Evolutionary conservation across 768 basidiomycete genomes (phyloP).

Genomic region (Collybiopsis luxurians): DNA sequence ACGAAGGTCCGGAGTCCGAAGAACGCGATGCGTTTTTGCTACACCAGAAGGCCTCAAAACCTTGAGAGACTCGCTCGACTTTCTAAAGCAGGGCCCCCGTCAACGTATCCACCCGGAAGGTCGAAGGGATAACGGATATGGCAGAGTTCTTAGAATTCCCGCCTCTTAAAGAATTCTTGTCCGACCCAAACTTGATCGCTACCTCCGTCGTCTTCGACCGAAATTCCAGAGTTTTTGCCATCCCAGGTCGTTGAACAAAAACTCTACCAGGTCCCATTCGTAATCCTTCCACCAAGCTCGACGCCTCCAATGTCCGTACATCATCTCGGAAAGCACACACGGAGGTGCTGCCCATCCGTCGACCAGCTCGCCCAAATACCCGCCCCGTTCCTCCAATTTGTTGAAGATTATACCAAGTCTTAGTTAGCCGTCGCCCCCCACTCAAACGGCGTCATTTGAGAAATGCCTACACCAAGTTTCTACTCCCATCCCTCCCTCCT

Average conservation of each 20-base stretch:
- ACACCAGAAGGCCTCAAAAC: slow-evolving; percentile 7
- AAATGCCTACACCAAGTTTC: slow-evolving; percentile 59
- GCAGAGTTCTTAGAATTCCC: neutral
- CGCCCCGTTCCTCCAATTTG: slow-evolving; percentile 33
- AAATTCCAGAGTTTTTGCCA: slow-evolving; percentile 49
- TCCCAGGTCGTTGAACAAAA: slow-evolving; percentile 15
- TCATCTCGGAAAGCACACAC: slow-evolving; percentile 7
- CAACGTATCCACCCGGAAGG: slow-evolving; percentile 21
- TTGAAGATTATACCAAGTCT: slow-evolving; percentile 20
- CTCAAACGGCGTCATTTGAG: slow-evolving; percentile 36
- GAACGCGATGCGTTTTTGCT: slow-evolving; percentile 8
- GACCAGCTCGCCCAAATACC: slow-evolving; percentile 22
- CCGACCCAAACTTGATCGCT: slow-evolving; percentile 58
- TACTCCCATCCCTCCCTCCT: slow-evolving; percentile 56
- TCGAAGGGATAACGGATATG: slow-evolving; percentile 23
- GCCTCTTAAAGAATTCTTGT: slow-evolving; percentile 26
- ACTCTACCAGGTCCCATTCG: neutral
- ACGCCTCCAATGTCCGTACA: neutral
- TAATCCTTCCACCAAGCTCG: neutral
- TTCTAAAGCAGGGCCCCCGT: neutral
- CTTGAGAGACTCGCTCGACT: neutral
- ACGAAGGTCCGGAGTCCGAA: slow-evolving; percentile 17
- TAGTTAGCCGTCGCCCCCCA: slow-evolving; percentile 14
- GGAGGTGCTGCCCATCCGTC: neutral
- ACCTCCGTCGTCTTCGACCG: slow-evolving; percentile 55